Percentiles rank a stretch among this genome's conserved stretches.
These are phyloP conservation scores for Colletotrichum euphorbiae DNA, from an alignment of 2,329 filamentous ascomycete species.

Conservation along the genomic window DNA sequence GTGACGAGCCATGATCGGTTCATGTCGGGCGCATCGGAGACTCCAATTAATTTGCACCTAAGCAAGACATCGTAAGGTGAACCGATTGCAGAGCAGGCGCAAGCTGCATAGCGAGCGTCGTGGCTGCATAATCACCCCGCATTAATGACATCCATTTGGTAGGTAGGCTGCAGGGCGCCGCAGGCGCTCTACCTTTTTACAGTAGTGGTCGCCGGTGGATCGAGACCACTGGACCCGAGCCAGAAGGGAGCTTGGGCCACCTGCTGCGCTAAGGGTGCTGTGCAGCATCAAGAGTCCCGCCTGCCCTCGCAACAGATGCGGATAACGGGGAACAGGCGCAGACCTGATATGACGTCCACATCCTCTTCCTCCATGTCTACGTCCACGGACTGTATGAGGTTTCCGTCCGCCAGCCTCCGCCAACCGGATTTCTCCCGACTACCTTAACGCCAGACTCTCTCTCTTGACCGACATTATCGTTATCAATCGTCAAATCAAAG, in stretches of 20 bases:
- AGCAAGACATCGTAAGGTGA: conserved; percentile 2
- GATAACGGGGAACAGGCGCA: conserved; percentile 7
- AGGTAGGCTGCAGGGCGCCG: conserved; percentile 16
- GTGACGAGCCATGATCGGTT: not conserved
- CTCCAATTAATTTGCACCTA: not conserved
- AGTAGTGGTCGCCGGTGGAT: conserved; percentile 8
- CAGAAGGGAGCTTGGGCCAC: conserved; percentile 53
- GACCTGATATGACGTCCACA: conserved; percentile 26
- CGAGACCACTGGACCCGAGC: not conserved
- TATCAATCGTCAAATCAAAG: not conserved
- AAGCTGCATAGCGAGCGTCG: conserved; percentile 5
- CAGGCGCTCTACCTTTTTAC: conserved; percentile 1
- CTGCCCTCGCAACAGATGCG: not conserved
- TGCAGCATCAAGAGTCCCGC: conserved; percentile 21
- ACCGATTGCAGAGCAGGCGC: conserved; percentile 5
- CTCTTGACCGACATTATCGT: not conserved
- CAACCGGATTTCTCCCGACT: not conserved
- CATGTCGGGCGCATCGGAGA: not conserved
- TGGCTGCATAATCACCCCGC: conserved; percentile 26
- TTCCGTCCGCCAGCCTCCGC: conserved; percentile 7
- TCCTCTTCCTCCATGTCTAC: not conserved
- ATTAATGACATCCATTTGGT: conserved; percentile 25
- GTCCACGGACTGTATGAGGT: not conserved
- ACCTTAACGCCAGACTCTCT: not conserved
- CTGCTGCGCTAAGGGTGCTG: conserved; percentile 12